A percentile compares a stretch with the other conserved stretches of the same genome.
phyloP scores from a whole-genome alignment of 768 basidiomycete genomes.

The Agrocybe praecox region DNA sequence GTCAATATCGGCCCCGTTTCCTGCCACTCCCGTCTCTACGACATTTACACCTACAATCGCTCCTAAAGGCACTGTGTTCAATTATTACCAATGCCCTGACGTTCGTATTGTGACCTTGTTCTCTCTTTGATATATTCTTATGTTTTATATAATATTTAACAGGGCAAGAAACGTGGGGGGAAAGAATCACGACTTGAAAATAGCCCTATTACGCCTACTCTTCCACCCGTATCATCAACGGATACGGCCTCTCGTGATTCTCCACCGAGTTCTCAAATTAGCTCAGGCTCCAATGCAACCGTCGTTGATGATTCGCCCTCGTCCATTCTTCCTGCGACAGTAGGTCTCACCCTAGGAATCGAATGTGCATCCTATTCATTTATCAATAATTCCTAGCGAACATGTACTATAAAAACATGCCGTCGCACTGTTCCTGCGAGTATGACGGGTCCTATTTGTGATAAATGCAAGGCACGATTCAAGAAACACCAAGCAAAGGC shows the following conservation, averaged over 20 bases:
- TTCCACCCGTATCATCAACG: neutral
- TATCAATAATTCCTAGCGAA: conserved; percentile 12
- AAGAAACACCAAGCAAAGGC: conserved; percentile 47
- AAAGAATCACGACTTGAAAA: neutral
- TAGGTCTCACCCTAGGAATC: neutral
- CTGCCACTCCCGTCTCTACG: neutral
- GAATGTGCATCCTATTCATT: neutral
- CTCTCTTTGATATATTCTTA: neutral
- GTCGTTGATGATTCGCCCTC: neutral
- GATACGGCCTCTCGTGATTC: neutral
- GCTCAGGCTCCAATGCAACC: neutral
- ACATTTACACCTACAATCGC: neutral
- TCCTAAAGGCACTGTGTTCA: neutral
- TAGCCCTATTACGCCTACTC: neutral
- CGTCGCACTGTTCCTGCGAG: conserved; percentile 32
- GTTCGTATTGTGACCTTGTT: neutral
- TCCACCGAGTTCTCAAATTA: neutral
- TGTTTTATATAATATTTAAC: neutral
- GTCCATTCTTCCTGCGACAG: neutral
- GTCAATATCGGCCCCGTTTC: neutral
- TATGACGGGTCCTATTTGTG: conserved; percentile 36
- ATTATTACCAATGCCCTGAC: neutral
- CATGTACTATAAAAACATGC: conserved; percentile 40
- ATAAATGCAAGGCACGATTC: conserved; percentile 43
- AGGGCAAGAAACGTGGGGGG: neutral